Base-by-base conservation (phyloP, 345 rosid genomes). In the Eucalyptus erythrocorys region DNA sequence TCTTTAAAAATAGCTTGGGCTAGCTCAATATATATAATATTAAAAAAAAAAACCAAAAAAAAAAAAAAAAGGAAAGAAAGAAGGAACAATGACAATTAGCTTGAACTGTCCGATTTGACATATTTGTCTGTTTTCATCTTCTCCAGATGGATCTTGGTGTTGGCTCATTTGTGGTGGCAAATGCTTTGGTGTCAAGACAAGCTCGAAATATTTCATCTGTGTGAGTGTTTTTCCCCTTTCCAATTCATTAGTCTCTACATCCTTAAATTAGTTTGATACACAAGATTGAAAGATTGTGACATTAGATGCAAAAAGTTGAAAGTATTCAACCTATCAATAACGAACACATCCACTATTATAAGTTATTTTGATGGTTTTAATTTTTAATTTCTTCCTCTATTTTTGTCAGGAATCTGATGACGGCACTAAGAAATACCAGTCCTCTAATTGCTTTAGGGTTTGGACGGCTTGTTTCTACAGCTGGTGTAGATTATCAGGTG, bases 61-160 rank as follows among this genome's bases (percentile, higher is more conserved):
- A 7, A 7, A 51, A 19, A 17, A 0, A 6, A 3, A 17, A 71
- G 66, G 30, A 59, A n/a, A 27, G 26, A 17, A 71, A 71, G 10
- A 71, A 71, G 10, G 3, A 5, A 71, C 7, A 19, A 37, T 71
- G 42, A 71, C 26, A 71, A 71, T 3, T 71, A 19, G 45, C 57
- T 85, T 64, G 89, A 48, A 88, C 24, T 42, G 49, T 8, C 81
- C 40, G 37, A 71, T 71, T 71, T 19, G 27, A 71, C 14, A 71
- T 71, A 37, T 71, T 71, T 34, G 45, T 71, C 81, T 51, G 86
- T 81, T 21, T 88, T 49, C 79, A 30, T 90, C 88, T 91, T 32
- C 90, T 40, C 92, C 92, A 97, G 99, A 97, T 97, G 99, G 99
- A 97, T 94, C 94, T 97, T 88, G 99, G 99, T 51, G 99, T 98